Percentiles rank a stretch among this genome's conserved stretches.
phyloP scores from a whole-genome alignment of 371 early-diverging fungal species.

The Saksenaea oblongispora region DNA sequence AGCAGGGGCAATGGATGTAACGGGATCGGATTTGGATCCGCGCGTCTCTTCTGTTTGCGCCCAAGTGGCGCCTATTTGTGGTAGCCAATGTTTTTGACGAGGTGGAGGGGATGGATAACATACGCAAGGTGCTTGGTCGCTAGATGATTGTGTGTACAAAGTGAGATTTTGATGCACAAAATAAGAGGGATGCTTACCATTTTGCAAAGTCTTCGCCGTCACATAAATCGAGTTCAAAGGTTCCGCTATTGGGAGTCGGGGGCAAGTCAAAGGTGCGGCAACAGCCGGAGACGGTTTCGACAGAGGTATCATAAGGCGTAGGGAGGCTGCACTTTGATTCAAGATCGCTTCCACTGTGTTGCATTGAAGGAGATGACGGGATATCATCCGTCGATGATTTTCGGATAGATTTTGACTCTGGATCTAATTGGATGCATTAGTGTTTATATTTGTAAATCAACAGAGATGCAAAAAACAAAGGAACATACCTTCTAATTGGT shows the following conservation, averaged over 20 bases:
- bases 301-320: slow-evolving; percentile 34
- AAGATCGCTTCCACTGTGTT: neutral
- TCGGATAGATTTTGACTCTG: neutral
- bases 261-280: slow-evolving; percentile 21
- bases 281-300: slow-evolving; percentile 32
- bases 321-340: slow-evolving; percentile 14
- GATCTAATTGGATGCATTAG: neutral
- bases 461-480: too few species aligned
- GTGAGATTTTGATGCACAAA: too few species aligned
- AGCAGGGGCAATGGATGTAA: neutral
- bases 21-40: neutral
- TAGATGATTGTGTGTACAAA: neutral
- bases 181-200: too few species aligned
- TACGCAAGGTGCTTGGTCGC: neutral
- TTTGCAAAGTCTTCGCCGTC: neutral
- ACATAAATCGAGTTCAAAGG: slow-evolving; percentile 21
- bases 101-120: neutral
- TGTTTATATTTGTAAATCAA: too few species aligned
- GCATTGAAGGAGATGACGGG: neutral
- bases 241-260: slow-evolving; percentile 30
- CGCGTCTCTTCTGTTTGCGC: neutral
- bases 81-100: neutral
- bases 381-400: neutral
- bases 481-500: slow-evolving; percentile 10
- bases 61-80: neutral